Conservation (phyloP, 345 rosid genomes). For the Boechera retrofracta region DNA sequence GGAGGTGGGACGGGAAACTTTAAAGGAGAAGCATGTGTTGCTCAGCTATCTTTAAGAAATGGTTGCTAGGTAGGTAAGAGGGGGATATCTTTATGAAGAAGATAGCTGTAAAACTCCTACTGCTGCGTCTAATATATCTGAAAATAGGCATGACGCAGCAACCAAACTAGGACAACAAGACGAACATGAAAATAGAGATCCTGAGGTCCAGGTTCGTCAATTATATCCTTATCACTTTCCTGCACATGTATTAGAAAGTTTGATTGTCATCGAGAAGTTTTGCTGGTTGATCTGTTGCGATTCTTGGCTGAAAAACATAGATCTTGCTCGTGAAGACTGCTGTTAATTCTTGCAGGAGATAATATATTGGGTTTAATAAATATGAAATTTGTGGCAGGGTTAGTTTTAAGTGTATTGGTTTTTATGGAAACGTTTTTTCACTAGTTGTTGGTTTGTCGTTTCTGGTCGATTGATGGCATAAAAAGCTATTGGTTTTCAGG, state of each 20-base stretch:
- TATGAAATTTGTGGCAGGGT: not conserved
- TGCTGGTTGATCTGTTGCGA: conserved; percentile 14
- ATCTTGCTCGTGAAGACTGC: conserved; percentile 6
- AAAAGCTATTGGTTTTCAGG: not conserved
- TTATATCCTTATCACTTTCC: conserved; percentile 15
- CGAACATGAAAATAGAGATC: conserved; percentile 51
- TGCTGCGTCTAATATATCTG: conserved; percentile 39
- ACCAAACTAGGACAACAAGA: conserved; percentile 58
- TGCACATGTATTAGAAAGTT: conserved; percentile 16
- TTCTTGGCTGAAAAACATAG: conserved; percentile 1
- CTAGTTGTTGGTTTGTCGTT: too few relatives aligned
- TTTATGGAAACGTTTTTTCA: too few relatives aligned
- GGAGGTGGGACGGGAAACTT: conserved; percentile 53
- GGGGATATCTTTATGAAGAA: conserved; percentile 48
- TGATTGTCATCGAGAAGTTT: not conserved
- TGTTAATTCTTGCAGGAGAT: conserved; percentile 1
- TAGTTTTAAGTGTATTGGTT: conserved; percentile 9
- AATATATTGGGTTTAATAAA: conserved; percentile 12
- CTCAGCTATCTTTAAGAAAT: conserved; percentile 52
- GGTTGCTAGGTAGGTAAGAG: conserved; percentile 67
- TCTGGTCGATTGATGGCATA: too few relatives aligned
- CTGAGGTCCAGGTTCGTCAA: conserved; percentile 80
- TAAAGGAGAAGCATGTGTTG: conserved; percentile 54
- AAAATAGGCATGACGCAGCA: conserved; percentile 56
- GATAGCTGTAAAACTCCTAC: conserved; percentile 45